These are phyloP conservation scores for Lasiosphaeris hirsuta DNA, from an alignment of 495 filamentous ascomycete species.

Conservation along the genomic window DNA sequence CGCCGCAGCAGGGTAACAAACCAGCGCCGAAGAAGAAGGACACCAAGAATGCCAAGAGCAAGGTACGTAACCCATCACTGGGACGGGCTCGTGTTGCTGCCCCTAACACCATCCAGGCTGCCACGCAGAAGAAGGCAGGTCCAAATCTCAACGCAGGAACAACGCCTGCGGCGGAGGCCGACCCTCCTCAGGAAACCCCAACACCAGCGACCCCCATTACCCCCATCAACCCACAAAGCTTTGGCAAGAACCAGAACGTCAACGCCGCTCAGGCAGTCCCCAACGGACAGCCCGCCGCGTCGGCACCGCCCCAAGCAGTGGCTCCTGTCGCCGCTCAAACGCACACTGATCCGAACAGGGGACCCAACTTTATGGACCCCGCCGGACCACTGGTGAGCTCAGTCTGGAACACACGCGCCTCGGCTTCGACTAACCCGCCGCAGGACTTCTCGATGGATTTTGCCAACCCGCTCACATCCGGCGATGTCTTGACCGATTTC, in stretches of 20 bases:
- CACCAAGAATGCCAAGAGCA: constrained; percentile 60
- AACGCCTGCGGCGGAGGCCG: constrained; percentile 72
- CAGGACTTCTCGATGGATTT: constrained; percentile 56
- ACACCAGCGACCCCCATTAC: constrained; percentile 85
- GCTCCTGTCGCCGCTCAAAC: constrained; percentile 46
- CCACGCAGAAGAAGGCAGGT: constrained; percentile 67
- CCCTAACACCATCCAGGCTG: constrained; percentile 45
- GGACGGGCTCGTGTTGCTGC: constrained; percentile 31
- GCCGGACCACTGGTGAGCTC: constrained; percentile 34
- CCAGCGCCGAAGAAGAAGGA: constrained; percentile 84
- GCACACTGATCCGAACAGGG: constrained; percentile 41
- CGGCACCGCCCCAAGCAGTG: constrained; percentile 39
- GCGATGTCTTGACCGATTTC: constrained; percentile 82
- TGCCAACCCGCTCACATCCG: constrained; percentile 54
- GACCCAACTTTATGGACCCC: constrained; percentile 33
- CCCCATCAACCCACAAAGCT: constrained; percentile 68
- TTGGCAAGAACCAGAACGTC: constrained; percentile 54
- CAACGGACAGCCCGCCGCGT: constrained; percentile 44
- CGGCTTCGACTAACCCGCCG: constrained; percentile 13
- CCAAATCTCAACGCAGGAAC: constrained; percentile 59
- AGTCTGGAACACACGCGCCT: background rate
- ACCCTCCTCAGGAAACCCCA: constrained; percentile 66
- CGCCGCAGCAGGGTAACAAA: constrained; percentile 76
- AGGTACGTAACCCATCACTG: constrained; percentile 59
- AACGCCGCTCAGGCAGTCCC: constrained; percentile 42